These are phyloP conservation scores for Breviolum minutum DNA, from an alignment of 73 alveolate genomes.

Conservation along the genomic window DNA sequence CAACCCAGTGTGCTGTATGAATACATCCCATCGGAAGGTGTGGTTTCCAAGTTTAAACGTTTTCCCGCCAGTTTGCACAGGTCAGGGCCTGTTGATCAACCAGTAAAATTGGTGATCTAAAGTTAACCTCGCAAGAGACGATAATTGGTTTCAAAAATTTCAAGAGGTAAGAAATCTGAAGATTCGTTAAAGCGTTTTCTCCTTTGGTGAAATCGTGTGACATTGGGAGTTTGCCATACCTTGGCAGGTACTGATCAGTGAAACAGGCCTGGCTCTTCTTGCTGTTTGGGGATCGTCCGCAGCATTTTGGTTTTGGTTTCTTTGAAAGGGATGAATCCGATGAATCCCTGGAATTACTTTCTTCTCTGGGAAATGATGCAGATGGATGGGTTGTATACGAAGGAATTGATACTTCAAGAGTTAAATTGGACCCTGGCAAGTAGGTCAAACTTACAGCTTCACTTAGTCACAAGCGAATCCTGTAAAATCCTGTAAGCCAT, in stretches of 20 bases:
- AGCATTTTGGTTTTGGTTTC: not conserved
- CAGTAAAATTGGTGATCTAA: too few species aligned
- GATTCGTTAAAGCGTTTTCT: not conserved
- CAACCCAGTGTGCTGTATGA: too few species aligned
- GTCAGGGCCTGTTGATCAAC: too few species aligned
- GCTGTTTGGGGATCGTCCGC: not conserved
- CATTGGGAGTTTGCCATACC: not conserved
- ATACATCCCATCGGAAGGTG: too few species aligned
- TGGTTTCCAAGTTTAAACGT: too few species aligned
- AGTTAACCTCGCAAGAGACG: too few species aligned
- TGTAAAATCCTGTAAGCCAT: not conserved
- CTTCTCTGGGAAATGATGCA: not conserved
- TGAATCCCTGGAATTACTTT: not conserved
- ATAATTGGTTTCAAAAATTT: too few species aligned
- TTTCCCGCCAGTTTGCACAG: too few species aligned
- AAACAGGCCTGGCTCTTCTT: not conserved
- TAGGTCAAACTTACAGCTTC: not conserved
- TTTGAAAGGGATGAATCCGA: not conserved
- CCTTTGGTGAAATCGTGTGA: not conserved
- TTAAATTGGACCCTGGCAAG: not conserved
- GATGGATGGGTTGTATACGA: too few species aligned
- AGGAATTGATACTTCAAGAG: too few species aligned
- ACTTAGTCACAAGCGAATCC: not conserved
- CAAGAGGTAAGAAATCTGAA: not conserved
- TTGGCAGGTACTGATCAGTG: conserved; percentile 35